These are phyloP conservation scores for Vanrija pseudolonga DNA, from an alignment of 1,284 basidiomycete genomes.

Conservation along the genomic window DNA sequence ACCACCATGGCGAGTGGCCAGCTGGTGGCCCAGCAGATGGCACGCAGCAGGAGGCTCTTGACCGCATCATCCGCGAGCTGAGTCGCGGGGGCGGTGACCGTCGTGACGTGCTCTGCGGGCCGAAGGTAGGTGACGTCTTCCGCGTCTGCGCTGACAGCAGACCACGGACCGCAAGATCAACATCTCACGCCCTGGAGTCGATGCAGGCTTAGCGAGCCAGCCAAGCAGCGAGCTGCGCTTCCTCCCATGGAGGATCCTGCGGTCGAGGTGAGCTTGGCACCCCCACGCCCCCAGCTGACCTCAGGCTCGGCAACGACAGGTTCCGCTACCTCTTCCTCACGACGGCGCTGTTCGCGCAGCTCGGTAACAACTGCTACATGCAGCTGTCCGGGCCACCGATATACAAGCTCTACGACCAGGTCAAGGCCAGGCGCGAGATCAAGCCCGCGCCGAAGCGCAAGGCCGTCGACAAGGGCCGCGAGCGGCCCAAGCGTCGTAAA, in stretches of 20 bases:
- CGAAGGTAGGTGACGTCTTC: slow-evolving; percentile 18
- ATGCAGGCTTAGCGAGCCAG: slow-evolving; percentile 12
- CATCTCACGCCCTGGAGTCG: background rate
- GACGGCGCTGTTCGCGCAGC: slow-evolving; percentile 49
- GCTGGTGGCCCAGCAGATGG: background rate
- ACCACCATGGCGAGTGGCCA: background rate
- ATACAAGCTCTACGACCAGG: slow-evolving; percentile 30
- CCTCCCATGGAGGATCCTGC: slow-evolving; percentile 29
- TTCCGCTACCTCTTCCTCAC: slow-evolving; percentile 50
- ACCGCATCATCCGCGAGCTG: slow-evolving; percentile 29
- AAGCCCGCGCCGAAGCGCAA: slow-evolving; percentile 11
- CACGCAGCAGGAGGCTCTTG: slow-evolving; percentile 29
- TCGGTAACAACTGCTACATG: slow-evolving; percentile 51
- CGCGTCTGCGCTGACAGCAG: background rate
- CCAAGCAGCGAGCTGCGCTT: slow-evolving; percentile 22
- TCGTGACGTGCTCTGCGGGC: slow-evolving; percentile 22
- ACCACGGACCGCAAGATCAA: background rate
- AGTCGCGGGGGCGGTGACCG: slow-evolving; percentile 2
- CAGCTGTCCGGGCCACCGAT: slow-evolving; percentile 52
- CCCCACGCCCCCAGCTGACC: background rate
- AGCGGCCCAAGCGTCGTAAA: slow-evolving; percentile 4
- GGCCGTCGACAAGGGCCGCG: slow-evolving; percentile 1
- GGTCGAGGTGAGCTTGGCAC: slow-evolving; percentile 28
- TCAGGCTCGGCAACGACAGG: slow-evolving; percentile 46
- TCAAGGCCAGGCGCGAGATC: background rate